Evolutionary conservation across 202 grass and related monocot genomes (phyloP).

Genomic region (Brachypodium distachyon): DNA sequence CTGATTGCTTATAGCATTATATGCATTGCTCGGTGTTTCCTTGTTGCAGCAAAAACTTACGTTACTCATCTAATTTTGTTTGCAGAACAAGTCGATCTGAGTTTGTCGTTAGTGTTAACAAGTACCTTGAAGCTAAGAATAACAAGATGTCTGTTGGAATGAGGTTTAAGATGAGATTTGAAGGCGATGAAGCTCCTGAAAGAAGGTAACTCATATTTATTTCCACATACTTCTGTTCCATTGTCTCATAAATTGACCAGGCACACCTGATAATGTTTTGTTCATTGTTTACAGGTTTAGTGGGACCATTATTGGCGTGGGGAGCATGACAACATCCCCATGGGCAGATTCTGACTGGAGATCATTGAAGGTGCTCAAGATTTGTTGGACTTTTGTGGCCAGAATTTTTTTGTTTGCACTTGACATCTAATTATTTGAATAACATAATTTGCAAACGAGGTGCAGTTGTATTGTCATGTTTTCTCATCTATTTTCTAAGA

Average conservation of each 20-base stretch:
- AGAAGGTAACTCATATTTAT: slow-evolving; percentile 48
- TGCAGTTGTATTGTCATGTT: not conserved
- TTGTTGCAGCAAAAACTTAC: not conserved
- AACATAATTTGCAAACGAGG: not conserved
- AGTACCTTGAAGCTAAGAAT: slow-evolving; percentile 85
- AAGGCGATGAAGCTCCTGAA: slow-evolving; percentile 90
- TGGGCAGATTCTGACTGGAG: slow-evolving; percentile 82
- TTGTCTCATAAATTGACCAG: not conserved
- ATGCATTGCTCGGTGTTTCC: not conserved
- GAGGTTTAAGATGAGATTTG: slow-evolving; percentile 96
- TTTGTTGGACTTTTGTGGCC: not conserved
- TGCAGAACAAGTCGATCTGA: slow-evolving; percentile 77
- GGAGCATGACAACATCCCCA: slow-evolving; percentile 38
- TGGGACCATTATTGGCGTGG: slow-evolving; percentile 77
- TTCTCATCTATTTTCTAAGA: not conserved
- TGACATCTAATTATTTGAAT: not conserved
- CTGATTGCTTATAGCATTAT: not conserved
- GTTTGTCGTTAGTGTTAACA: slow-evolving; percentile 68
- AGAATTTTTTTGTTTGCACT: not conserved
- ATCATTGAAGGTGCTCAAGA: slow-evolving; percentile 68
- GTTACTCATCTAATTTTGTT: slow-evolving; percentile 2
- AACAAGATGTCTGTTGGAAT: slow-evolving; percentile 67
- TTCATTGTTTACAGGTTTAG: slow-evolving; percentile 54
- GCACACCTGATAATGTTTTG: slow-evolving; percentile 5
- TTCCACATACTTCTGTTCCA: not conserved